phyloP scores from a whole-genome alignment of 2,329 filamentous ascomycete species.

The Ophiocordyceps sinensis region DNA sequence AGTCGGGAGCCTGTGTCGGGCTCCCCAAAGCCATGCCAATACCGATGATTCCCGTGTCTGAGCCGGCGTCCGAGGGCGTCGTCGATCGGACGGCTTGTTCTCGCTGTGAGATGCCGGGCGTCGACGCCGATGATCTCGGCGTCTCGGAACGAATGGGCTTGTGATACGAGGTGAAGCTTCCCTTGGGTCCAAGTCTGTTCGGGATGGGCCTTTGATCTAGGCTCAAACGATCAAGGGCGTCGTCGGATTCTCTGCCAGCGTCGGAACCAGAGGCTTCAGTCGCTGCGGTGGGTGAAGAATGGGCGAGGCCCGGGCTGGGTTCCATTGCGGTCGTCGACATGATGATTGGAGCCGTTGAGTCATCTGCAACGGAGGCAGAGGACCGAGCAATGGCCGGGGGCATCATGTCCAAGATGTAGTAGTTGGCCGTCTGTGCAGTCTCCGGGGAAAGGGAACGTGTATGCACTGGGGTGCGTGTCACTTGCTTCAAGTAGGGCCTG shows the following conservation, averaged over 20 bases:
- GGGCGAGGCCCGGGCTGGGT: not conserved
- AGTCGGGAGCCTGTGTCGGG: constrained; percentile 32
- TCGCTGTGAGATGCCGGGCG: constrained; percentile 13
- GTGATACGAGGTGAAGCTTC: constrained; percentile 24
- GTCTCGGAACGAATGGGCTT: constrained; percentile 25
- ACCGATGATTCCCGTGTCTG: constrained; percentile 18
- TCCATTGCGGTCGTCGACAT: not conserved
- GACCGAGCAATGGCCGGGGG: not conserved
- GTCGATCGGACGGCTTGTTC: not conserved
- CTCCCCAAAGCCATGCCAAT: constrained; percentile 68
- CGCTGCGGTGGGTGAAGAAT: not conserved
- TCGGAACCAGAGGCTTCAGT: too few species aligned
- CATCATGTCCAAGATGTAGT: not conserved
- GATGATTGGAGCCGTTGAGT: not conserved
- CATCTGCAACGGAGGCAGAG: not conserved
- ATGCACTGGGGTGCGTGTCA: not conserved
- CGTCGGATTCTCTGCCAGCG: not conserved
- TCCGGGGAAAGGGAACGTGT: not conserved
- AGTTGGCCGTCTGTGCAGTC: not conserved
- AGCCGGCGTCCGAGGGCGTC: constrained; percentile 15
- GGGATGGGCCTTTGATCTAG: constrained; percentile 30
- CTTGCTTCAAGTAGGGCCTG: constrained; percentile 1
- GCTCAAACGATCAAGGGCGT: not conserved
- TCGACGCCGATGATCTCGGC: constrained; percentile 24
- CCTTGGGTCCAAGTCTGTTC: constrained; percentile 14